Evolutionary conservation across 2,329 filamentous ascomycete genomes (phyloP), one percentile per base, ranked within the genome.

Genomic region (Ascocoryne sarcoides): DNA sequence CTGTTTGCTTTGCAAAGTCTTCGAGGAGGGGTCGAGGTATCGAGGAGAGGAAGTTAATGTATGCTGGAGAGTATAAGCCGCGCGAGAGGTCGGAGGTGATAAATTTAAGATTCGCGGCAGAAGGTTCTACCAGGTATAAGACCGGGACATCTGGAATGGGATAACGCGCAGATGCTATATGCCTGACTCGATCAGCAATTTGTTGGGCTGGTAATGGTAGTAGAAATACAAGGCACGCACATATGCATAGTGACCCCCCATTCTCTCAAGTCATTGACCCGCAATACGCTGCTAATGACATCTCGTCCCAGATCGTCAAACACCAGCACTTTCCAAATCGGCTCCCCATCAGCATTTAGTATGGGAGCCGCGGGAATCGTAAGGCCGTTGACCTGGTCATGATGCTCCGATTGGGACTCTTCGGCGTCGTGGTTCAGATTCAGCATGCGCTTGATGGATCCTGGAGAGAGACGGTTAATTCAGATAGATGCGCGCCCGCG

Each of bases 171-270:
- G 84, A 80, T 54, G 80, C 76, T 59, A 95, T 83, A 60, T 89
- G 87, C 69, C 85, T 86, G 36, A 44, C 23, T 46, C 37, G n/a
- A 43, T 60, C 48, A 61, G 54, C 35, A 37, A 40, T 39, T 15
- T 28, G 32, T 34, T 39, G 37, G 32, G n/a, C 17, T 16, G 16
- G 7, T 16, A 33, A 7, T 41, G 15, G 15, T 18, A 30, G 29
- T 30, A 20, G 16, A 38, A 17, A 39, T 36, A 4, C 20, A 36
- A 32, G 21, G 32, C 42, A 60, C 72, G 45, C 73, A 93, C 86
- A 95, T 78, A 65, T 95, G 87, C 72, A 95, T 92, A 29, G 88
- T 96, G 39, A 96, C 84, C n/a, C 93, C 92, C 77, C 92, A 88
- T 46, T 83, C 77, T 48, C 93, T 75, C 59, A 98, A 68, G 65